Evolutionary conservation across 2,329 filamentous ascomycete species (phyloP).

Genomic region (Didymellaceae sp.): DNA sequence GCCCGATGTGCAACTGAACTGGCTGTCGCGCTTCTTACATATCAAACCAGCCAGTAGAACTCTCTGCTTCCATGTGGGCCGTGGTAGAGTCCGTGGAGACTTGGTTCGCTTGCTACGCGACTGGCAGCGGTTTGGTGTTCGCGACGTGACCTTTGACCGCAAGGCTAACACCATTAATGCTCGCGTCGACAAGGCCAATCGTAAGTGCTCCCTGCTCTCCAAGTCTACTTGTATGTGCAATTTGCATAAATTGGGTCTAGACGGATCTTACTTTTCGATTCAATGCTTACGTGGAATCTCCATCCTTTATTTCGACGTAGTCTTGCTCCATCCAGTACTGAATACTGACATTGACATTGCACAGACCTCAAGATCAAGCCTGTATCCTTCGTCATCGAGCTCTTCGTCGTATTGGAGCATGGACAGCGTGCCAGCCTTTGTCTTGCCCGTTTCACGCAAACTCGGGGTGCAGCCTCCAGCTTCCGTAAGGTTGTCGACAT

Average conservation of each 20-base stretch:
- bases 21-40: slow-evolving; percentile 87
- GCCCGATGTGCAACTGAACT: slow-evolving; percentile 66
- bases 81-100: slow-evolving; percentile 77
- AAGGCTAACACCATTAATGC: slow-evolving; percentile 80
- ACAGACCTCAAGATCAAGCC: slow-evolving; percentile 81
- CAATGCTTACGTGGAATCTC: too few species aligned
- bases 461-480: slow-evolving; percentile 87
- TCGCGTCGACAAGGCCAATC: slow-evolving; percentile 76
- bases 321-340: slow-evolving; percentile 3
- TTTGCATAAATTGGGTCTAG: too few species aligned
- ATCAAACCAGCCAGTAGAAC: slow-evolving; percentile 82
- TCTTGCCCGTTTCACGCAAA: slow-evolving; percentile 85
- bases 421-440: slow-evolving; percentile 77
- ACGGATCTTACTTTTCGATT: too few species aligned
- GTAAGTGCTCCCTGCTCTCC: slow-evolving; percentile 62
- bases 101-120: slow-evolving; percentile 76
- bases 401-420: slow-evolving; percentile 89
- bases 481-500: slow-evolving; percentile 85
- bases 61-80: slow-evolving; percentile 76
- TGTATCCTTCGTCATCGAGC: slow-evolving; percentile 84
- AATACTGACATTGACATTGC: slow-evolving; percentile 3
- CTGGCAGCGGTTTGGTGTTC: slow-evolving; percentile 82
- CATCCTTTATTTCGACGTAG: slow-evolving; percentile 2
- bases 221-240: slow-evolving; percentile 21
- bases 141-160: slow-evolving; percentile 79